Percentiles rank a stretch among this genome's conserved stretches.
Conservation (phyloP, 2,329 filamentous ascomycete species). For the Hypoxylon sp. region DNA sequence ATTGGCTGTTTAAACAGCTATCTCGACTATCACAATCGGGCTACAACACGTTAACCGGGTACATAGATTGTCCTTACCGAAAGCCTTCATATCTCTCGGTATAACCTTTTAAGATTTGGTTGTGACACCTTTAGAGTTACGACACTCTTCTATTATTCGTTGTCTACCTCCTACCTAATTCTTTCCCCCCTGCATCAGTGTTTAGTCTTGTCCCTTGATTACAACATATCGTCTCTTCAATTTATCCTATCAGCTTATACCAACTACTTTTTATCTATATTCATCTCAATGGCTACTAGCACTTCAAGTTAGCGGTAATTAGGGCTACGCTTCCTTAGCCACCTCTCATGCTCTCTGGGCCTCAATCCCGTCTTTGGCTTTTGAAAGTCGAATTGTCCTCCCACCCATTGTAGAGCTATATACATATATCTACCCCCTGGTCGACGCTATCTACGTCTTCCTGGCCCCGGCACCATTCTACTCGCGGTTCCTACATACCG, state of each 20-base stretch:
- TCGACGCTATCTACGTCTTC: neutral
- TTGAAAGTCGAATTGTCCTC: conserved; percentile 1
- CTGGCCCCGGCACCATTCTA: neutral
- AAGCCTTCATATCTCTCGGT: conserved; percentile 28
- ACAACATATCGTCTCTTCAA: conserved; percentile 2
- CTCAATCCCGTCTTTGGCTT: neutral
- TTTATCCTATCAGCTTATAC: neutral
- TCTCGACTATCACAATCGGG: conserved; percentile 9
- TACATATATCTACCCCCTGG: neutral
- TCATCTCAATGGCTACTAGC: conserved; percentile 28
- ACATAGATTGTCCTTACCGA: conserved; percentile 14
- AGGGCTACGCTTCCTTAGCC: conserved; percentile 17
- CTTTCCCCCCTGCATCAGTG: neutral
- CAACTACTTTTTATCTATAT: conserved; percentile 1
- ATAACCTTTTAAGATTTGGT: conserved; percentile 32
- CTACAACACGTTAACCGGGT: conserved; percentile 20
- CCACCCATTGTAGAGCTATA: conserved; percentile 5
- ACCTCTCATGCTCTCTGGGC: conserved; percentile 2
- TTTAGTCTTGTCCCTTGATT: conserved; percentile 1
- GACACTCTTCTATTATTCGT: neutral
- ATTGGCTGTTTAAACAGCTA: neutral
- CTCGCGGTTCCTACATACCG: neutral
- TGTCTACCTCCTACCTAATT: neutral
- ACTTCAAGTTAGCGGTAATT: conserved; percentile 15
- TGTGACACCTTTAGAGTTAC: conserved; percentile 9